Evolutionary conservation across 306 rosid species (phyloP).

Genomic region (Canavalia gladiata): DNA sequence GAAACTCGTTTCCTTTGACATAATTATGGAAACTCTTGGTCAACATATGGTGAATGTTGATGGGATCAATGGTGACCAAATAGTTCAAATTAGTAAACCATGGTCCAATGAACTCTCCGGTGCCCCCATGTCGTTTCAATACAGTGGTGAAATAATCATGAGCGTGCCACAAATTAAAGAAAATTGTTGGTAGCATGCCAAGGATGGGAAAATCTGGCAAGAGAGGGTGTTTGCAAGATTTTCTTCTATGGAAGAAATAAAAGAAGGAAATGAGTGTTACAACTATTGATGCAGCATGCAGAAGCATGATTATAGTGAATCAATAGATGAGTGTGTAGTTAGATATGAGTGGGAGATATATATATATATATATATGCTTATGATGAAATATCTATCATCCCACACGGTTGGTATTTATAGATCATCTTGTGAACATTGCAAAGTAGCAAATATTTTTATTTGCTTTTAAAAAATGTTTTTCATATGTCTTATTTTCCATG

Average conservation of each 20-base stretch:
- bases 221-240: conserved; percentile 9
- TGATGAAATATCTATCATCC: no score
- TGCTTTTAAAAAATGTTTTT: no score
- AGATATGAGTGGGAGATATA: no score
- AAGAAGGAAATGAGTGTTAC: conserved; percentile 15
- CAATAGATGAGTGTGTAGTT: no score
- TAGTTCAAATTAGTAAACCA: conserved; percentile 50
- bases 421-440: no score
- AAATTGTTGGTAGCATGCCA: conserved; percentile 53
- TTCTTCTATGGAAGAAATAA: background rate
- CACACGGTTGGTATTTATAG: no score
- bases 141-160: conserved; percentile 24
- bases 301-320: background rate
- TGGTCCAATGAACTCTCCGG: conserved; percentile 43
- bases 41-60: conserved; percentile 47
- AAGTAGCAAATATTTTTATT: no score
- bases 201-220: conserved; percentile 49
- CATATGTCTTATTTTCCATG: no score
- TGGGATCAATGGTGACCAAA: conserved; percentile 50
- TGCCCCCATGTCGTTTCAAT: conserved; percentile 41
- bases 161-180: background rate
- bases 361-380: no score
- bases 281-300: background rate
- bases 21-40: conserved; percentile 51
- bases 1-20: conserved; percentile 47